Percentiles rank a stretch among this genome's conserved stretches.
Conservation (phyloP, 2,329 filamentous ascomycete species). For the Pseudogymnoascus sp. region DNA sequence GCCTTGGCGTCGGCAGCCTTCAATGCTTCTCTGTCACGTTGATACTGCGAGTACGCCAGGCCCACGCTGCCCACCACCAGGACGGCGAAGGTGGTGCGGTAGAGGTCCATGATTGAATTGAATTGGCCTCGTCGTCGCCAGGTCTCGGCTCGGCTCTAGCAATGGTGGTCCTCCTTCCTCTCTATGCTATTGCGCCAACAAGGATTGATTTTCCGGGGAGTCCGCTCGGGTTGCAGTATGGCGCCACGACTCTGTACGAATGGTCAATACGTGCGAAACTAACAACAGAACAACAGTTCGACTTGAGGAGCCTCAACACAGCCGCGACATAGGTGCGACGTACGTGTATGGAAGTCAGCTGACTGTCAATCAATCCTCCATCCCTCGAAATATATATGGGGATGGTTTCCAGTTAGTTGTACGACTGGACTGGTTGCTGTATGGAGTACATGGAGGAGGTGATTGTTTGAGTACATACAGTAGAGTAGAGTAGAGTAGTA, state of each 20-base stretch:
- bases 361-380: background rate
- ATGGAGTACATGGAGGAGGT: background rate
- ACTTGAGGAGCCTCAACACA: background rate
- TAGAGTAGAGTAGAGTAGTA: background rate
- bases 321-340: background rate
- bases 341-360: constrained; percentile 4
- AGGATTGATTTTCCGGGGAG: background rate
- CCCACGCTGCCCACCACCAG: background rate
- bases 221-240: background rate
- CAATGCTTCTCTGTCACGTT: background rate
- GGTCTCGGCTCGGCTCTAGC: background rate
- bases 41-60: background rate
- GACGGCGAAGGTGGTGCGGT: background rate
- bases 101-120: background rate
- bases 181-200: background rate
- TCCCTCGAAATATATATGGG: background rate
- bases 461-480: background rate
- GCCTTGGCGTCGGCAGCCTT: background rate
- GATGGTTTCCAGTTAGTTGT: background rate
- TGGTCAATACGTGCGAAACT: background rate
- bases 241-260: background rate
- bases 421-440: background rate
- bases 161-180: background rate
- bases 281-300: no score
- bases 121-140: background rate